These are phyloP conservation scores for Talaromyces sp. DNA, from an alignment of 2,329 filamentous ascomycete species.

Conservation along the genomic window DNA sequence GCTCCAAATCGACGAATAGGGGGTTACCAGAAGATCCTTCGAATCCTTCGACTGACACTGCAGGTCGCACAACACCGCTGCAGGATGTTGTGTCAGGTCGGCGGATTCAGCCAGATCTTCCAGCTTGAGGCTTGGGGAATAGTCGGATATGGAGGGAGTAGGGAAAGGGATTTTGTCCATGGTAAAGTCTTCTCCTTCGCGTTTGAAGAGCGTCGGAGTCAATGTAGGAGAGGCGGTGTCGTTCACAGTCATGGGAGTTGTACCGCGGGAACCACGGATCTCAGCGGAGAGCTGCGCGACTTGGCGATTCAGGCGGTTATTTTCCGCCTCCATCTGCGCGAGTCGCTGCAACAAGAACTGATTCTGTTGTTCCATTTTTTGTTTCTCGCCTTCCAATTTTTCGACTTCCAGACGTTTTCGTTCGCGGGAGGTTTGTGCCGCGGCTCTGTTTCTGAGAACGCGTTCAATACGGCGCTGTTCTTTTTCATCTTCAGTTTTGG, in stretches of 20 bases:
- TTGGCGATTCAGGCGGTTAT: slow-evolving; percentile 49
- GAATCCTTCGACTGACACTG: slow-evolving; percentile 88
- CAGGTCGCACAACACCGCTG: slow-evolving; percentile 99
- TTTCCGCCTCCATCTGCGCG: slow-evolving; percentile 56
- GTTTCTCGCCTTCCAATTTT: slow-evolving; percentile 66
- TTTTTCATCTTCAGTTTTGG: slow-evolving; percentile 98
- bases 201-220: slow-evolving; percentile 43
- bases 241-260: slow-evolving; percentile 37
- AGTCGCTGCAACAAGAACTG: slow-evolving; percentile 65
- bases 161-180: slow-evolving; percentile 42
- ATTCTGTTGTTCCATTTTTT: slow-evolving; percentile 66
- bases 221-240: slow-evolving; percentile 38
- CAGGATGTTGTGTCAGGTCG: slow-evolving; percentile 99
- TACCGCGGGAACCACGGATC: slow-evolving; percentile 41
- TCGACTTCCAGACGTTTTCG: slow-evolving; percentile 89
- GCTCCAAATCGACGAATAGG: slow-evolving; percentile 45
- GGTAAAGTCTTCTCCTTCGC: slow-evolving; percentile 42
- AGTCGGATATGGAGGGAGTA: slow-evolving; percentile 37
- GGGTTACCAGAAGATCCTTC: slow-evolving; percentile 34
- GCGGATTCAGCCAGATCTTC: slow-evolving; percentile 57
- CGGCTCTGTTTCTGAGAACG: slow-evolving; percentile 91
- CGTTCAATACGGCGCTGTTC: slow-evolving; percentile 96
- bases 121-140: slow-evolving; percentile 40
- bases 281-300: slow-evolving; percentile 50
- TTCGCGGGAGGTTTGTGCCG: slow-evolving; percentile 93